Evolutionary conservation across 192 early-diverging fungal species (phyloP).

Genomic region (Entomortierella beljakovae): DNA sequence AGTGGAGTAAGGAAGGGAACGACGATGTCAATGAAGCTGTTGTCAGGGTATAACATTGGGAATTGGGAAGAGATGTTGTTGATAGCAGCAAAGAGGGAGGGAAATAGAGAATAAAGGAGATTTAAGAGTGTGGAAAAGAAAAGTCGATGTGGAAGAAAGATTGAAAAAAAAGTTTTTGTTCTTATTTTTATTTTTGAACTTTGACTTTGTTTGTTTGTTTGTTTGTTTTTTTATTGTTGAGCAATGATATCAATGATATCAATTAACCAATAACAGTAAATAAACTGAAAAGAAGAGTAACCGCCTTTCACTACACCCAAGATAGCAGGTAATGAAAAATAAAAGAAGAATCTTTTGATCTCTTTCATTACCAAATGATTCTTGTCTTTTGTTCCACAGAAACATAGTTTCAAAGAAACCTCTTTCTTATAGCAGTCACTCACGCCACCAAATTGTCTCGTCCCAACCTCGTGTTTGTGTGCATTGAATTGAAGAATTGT

Average conservation of each 20-base stretch:
- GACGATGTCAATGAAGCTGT: conserved; percentile 20
- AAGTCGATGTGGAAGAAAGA: not conserved
- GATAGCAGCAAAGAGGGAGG: not conserved
- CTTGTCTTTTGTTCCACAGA: no score
- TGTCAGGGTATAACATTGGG: conserved; percentile 47
- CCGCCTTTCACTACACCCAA: no score
- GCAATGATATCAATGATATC: no score
- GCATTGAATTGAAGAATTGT: not conserved
- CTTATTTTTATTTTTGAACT: conserved; percentile 6
- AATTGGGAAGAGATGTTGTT: conserved; percentile 2
- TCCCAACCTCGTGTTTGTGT: not conserved
- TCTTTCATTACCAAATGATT: no score
- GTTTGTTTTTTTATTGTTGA: not conserved
- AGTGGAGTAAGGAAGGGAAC: conserved; percentile 46
- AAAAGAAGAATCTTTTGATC: no score
- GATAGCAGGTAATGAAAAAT: no score
- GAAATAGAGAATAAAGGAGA: not conserved
- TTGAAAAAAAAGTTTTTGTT: not conserved
- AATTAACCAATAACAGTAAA: no score
- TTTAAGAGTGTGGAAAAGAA: not conserved
- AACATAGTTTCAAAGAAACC: no score
- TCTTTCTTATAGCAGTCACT: not conserved
- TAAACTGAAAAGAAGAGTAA: no score
- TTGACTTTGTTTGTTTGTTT: not conserved
- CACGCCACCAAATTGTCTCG: not conserved